Conservation (phyloP, 768 basidiomycete species). For the Calvatia gigantea region DNA sequence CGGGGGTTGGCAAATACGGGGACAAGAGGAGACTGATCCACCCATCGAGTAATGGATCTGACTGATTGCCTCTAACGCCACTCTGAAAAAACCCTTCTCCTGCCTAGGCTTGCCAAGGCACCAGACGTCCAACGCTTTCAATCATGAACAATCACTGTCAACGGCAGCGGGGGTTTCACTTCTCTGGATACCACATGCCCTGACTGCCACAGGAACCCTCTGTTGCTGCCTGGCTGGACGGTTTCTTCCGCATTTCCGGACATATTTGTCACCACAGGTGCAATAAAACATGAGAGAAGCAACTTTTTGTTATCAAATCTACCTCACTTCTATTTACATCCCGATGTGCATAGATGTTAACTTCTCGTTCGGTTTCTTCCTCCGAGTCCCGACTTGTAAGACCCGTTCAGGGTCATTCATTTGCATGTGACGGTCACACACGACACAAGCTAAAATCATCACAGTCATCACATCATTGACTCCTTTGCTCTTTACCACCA, state of each 20-base stretch:
- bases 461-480: background rate
- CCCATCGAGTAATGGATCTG: conserved; percentile 8
- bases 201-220: background rate
- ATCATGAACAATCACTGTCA: conserved; percentile 6
- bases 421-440: background rate
- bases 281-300: conserved; percentile 1
- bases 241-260: background rate
- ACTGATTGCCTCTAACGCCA: background rate
- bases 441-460: background rate
- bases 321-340: background rate
- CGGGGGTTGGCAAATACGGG: conserved; percentile 7
- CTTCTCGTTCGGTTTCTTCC: background rate
- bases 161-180: conserved; percentile 7
- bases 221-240: background rate
- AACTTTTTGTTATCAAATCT: background rate
- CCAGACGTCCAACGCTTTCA: background rate
- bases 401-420: too few relatives aligned
- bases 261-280: background rate
- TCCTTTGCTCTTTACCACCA: background rate
- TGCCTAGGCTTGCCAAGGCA: background rate
- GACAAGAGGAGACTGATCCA: background rate
- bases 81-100: background rate
- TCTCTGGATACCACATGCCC: conserved; percentile 7
- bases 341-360: background rate
- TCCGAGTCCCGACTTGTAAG: too few relatives aligned